A percentile compares a stretch with the other conserved stretches of the same genome.
phyloP scores from a whole-genome alignment of 106 monocot species.

The Xerophyta viscosa region DNA sequence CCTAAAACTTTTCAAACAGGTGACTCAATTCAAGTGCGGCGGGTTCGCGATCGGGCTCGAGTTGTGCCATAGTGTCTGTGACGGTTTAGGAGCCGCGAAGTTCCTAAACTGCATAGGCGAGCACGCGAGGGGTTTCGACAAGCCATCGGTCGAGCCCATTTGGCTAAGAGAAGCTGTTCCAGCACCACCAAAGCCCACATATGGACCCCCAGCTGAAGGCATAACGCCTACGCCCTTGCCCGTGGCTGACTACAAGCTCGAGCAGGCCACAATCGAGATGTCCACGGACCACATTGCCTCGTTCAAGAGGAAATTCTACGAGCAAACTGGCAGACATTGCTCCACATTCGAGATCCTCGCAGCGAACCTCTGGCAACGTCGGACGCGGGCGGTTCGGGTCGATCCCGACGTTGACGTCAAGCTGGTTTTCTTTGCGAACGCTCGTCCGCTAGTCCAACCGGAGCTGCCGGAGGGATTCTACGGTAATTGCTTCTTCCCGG shows the following conservation, averaged over 20 bases:
- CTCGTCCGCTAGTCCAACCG: constrained; percentile 6
- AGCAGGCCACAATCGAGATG: constrained; percentile 16
- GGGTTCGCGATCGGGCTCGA: constrained; percentile 31
- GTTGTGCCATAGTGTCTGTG: constrained; percentile 28
- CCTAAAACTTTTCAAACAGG: too few relatives aligned
- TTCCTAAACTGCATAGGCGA: constrained; percentile 24
- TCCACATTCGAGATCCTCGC: constrained; percentile 18
- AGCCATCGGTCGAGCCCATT: constrained; percentile 14
- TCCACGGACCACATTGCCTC: constrained; percentile 8
- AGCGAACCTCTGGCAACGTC: constrained; percentile 25
- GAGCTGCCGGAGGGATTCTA: constrained; percentile 12
- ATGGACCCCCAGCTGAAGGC: background rate
- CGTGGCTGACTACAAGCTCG: constrained; percentile 1
- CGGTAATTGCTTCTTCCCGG: constrained; percentile 18
- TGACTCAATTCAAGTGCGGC: constrained; percentile 29
- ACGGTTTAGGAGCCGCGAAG: constrained; percentile 37
- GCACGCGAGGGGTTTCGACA: constrained; percentile 10
- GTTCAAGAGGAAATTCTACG: constrained; percentile 17
- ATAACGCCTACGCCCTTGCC: background rate
- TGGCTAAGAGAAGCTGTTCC: constrained; percentile 23
- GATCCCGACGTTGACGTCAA: background rate
- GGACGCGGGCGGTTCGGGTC: constrained; percentile 14
- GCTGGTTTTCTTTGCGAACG: constrained; percentile 16
- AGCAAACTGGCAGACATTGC: constrained; percentile 9
- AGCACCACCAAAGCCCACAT: background rate